Evolutionary conservation across 73 alveolate genomes (phyloP), one percentile per base, ranked within the genome.

Genomic region (Durusdinium trenchii): DNA sequence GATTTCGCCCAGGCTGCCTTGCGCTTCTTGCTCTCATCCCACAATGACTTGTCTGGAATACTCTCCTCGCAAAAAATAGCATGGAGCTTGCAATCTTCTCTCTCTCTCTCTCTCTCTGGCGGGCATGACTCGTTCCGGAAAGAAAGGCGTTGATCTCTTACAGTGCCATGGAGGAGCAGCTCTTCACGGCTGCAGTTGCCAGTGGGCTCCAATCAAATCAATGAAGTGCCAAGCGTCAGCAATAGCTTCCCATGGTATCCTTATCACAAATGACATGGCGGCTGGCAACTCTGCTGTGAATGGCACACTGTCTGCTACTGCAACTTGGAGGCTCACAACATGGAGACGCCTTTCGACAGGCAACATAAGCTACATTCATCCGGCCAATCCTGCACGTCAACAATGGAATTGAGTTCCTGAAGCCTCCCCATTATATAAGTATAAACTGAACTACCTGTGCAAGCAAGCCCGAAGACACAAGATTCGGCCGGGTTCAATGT

Each of bases 261-360:
- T 87, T 28, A 57, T 36, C 28, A 14, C 28, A 36, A 36, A 32
- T 62, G 38, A 62, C 76, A 30, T 32, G 76, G 38, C 54, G 36
- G 46, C 57, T 36, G 86, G 20, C 57, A 12, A 57, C 23, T 4
- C 14, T 78, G 6, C 6, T 43, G 47, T 43, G 40, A 5, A 14
- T 20, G 43, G 50, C 51, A 38, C 51, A 14, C 26, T 3, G 20
- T 71, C 20, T 3, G 45, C 30, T 35, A 50, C n/a, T 76, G 89
- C 79, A 51, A 42, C 94, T 57, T 36, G 78, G 78, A 36, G 23
- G 38, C 94, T 78, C 89, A 78, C 85, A 61, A 51, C 95, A 87
- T n/a, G 95, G 95, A 43, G 95, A 87, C n/a, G 95, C 95, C 73
- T 87, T 87, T 28, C 85, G 78, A 48, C 95, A 87, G n/a, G 95